Evolutionary conservation across 257 asterid species (phyloP).

Genomic region (Scutellaria galericulata): DNA sequence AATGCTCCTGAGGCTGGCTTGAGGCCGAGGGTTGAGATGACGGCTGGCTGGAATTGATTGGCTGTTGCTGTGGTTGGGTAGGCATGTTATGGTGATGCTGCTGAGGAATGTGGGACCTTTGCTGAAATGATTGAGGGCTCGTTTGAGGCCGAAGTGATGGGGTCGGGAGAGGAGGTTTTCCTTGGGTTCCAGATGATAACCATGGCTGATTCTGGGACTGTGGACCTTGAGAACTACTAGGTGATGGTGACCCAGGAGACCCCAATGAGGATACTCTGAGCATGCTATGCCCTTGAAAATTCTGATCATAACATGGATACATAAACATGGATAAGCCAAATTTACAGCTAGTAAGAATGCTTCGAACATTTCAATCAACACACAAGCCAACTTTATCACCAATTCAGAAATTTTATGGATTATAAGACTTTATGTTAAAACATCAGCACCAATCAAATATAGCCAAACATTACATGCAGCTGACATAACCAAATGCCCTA

Average conservation of each 20-base stretch:
- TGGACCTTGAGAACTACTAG: constrained; percentile 56
- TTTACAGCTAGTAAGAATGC: constrained; percentile 9
- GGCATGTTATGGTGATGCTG: constrained; percentile 59
- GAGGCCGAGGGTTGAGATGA: constrained; percentile 57
- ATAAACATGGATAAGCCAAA: constrained; percentile 13
- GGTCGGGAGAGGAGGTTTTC: constrained; percentile 76
- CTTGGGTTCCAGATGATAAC: constrained; percentile 75
- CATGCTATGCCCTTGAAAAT: constrained; percentile 80
- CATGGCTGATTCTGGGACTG: constrained; percentile 81
- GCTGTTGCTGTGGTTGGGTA: constrained; percentile 55
- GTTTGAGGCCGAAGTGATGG: constrained; percentile 70
- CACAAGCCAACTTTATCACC: neutral
- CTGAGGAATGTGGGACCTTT: constrained; percentile 63
- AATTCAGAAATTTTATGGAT: constrained; percentile 11
- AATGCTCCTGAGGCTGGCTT: constrained; percentile 62
- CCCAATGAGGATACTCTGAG: constrained; percentile 68
- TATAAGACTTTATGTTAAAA: neutral
- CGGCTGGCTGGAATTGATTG: constrained; percentile 53
- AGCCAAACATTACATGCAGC: neutral
- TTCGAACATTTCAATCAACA: constrained; percentile 24
- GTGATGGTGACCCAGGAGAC: constrained; percentile 62
- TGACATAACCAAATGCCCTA: neutral
- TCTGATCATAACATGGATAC: constrained; percentile 44
- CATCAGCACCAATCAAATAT: neutral
- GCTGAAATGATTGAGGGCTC: constrained; percentile 66